A percentile compares a stretch with the other conserved stretches of the same genome.
phyloP scores from a whole-genome alignment of 768 basidiomycete species.

The Rhizopogon vulgaris region DNA sequence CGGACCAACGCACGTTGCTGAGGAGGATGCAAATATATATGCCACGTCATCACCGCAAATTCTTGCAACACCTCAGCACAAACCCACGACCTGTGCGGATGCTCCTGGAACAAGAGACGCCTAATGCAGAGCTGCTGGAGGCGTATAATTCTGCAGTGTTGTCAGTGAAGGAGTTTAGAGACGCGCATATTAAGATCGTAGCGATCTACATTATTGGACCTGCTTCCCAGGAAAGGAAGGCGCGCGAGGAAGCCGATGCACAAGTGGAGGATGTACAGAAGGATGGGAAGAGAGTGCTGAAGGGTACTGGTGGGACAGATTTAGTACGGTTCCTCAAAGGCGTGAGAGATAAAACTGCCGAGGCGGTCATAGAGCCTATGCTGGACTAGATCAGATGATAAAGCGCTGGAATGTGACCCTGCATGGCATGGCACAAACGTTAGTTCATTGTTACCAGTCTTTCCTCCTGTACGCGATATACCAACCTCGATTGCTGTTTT shows the following conservation, averaged over 20 bases:
- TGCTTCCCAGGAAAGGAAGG: slow-evolving; percentile 28
- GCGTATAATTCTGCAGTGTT: slow-evolving; percentile 63
- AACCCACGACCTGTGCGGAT: slow-evolving; percentile 57
- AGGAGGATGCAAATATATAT: slow-evolving; percentile 76
- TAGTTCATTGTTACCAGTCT: background rate
- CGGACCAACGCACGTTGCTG: slow-evolving; percentile 41
- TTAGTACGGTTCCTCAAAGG: slow-evolving; percentile 72
- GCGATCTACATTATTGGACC: slow-evolving; percentile 73
- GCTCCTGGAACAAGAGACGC: slow-evolving; percentile 32
- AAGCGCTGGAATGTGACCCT: background rate
- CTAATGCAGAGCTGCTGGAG: slow-evolving; percentile 29
- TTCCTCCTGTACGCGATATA: background rate
- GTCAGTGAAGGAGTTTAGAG: slow-evolving; percentile 67
- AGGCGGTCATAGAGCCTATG: slow-evolving; percentile 25
- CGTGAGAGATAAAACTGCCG: slow-evolving; percentile 60
- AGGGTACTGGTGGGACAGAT: slow-evolving; percentile 78
- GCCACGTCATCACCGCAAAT: slow-evolving; percentile 77
- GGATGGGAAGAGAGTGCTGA: slow-evolving; percentile 29
- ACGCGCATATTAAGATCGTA: slow-evolving; percentile 73
- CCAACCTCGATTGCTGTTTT: background rate
- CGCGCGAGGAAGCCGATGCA: slow-evolving; percentile 5
- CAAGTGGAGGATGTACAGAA: slow-evolving; percentile 13
- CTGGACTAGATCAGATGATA: background rate
- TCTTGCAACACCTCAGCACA: slow-evolving; percentile 58
- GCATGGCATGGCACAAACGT: background rate